Evolutionary conservation across 192 early-diverging fungal genomes (phyloP).

Genomic region (Jimgerdemannia flammicorona): DNA sequence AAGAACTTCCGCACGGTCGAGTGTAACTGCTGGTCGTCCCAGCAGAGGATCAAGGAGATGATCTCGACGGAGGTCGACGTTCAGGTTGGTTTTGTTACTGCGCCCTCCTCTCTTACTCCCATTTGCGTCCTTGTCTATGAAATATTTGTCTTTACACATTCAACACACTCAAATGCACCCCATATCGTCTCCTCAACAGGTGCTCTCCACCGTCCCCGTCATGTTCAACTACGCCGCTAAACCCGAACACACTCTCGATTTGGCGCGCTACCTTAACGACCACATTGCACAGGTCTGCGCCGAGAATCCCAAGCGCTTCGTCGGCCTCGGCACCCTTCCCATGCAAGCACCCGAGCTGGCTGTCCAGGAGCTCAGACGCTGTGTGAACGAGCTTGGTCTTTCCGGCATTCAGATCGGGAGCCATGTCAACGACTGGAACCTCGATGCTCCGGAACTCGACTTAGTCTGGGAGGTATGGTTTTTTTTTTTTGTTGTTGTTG

Average conservation of each 20-base stretch:
- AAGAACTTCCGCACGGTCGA: conserved; percentile 63
- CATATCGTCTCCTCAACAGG: conserved; percentile 17
- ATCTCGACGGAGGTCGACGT: conserved; percentile 48
- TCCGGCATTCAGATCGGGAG: conserved; percentile 63
- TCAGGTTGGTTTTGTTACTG: conserved; percentile 29
- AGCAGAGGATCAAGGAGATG: conserved; percentile 55
- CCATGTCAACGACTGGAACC: conserved; percentile 64
- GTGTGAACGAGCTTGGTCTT: conserved; percentile 59
- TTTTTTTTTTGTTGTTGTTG: neutral
- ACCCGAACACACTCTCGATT: conserved; percentile 53
- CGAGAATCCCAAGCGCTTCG: conserved; percentile 55
- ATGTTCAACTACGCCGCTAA: conserved; percentile 53
- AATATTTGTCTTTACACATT: no score
- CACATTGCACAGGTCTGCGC: conserved; percentile 54
- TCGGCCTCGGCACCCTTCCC: conserved; percentile 62
- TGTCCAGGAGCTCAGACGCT: conserved; percentile 57
- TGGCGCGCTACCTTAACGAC: conserved; percentile 52
- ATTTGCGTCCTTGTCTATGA: no score
- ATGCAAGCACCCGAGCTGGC: conserved; percentile 66
- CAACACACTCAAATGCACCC: no score
- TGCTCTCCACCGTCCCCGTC: conserved; percentile 64
- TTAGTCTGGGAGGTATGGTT: conserved; percentile 46
- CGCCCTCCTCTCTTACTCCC: neutral
- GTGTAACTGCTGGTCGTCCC: conserved; percentile 69
- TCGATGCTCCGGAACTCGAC: conserved; percentile 65